A percentile compares a stretch with the other conserved stretches of the same genome.
Conservation (phyloP, 768 basidiomycete genomes). For the Pleurotus sapidus region DNA sequence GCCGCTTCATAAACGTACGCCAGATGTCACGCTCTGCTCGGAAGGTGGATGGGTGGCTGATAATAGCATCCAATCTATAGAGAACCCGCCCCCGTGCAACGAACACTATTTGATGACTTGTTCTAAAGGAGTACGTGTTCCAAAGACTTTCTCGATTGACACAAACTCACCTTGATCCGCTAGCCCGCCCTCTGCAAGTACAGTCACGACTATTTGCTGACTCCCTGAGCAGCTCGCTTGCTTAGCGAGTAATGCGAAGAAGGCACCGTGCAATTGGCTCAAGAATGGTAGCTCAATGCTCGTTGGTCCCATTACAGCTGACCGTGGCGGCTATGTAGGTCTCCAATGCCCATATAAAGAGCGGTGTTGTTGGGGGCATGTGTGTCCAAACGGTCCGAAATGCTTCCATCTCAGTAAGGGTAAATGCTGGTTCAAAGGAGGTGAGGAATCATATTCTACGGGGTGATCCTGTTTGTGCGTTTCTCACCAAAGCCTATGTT, state of each 20-base stretch:
- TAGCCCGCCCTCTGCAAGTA: slow-evolving; percentile 73
- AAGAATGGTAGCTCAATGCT: slow-evolving; percentile 56
- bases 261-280: slow-evolving; percentile 82
- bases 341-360: slow-evolving; percentile 74
- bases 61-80: slow-evolving; percentile 30
- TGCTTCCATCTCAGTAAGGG: slow-evolving; percentile 74
- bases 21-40: neutral
- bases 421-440: slow-evolving; percentile 88
- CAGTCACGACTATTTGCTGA: slow-evolving; percentile 76
- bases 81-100: slow-evolving; percentile 82
- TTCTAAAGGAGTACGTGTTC: slow-evolving; percentile 62
- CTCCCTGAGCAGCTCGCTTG: slow-evolving; percentile 66
- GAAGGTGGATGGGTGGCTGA: no score
- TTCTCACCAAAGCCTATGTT: no score
- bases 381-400: slow-evolving; percentile 75
- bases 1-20: slow-evolving; percentile 79
- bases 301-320: neutral
- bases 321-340: slow-evolving; percentile 35
- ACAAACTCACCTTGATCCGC: slow-evolving; percentile 1
- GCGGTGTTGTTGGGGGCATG: slow-evolving; percentile 80
- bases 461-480: no score
- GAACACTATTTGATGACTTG: slow-evolving; percentile 82
- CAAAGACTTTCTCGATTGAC: neutral
- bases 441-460: slow-evolving; percentile 22
- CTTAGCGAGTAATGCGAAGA: slow-evolving; percentile 77